These are phyloP conservation scores for Quercus phellos DNA, from an alignment of 331 rosid species.

Conservation along the genomic window DNA sequence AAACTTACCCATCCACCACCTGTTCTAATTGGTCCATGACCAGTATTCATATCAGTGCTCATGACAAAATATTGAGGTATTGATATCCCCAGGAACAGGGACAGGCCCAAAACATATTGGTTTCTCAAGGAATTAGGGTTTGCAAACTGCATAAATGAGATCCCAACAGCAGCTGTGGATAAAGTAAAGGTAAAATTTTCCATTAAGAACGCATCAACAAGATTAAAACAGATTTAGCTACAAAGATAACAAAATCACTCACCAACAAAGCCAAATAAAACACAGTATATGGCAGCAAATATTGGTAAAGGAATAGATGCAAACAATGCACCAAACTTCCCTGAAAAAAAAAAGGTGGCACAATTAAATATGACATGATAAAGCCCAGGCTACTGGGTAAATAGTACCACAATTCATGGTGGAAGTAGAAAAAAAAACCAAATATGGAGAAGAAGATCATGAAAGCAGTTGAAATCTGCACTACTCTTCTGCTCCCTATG, in stretches of 20 bases:
- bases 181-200: neutral
- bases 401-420: neutral
- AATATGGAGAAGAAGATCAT: conserved; percentile 93
- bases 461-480: conserved; percentile 81
- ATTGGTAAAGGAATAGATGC: conserved; percentile 92
- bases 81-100: conserved; percentile 79
- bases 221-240: neutral
- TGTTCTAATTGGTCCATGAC: conserved; percentile 63
- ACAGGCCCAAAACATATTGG: conserved; percentile 65
- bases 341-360: conserved; percentile 41
- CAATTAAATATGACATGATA: conserved; percentile 1
- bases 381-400: neutral
- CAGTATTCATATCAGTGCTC: conserved; percentile 49
- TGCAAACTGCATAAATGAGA: conserved; percentile 74
- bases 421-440: conserved; percentile 44
- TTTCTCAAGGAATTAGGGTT: conserved; percentile 80
- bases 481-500: conserved; percentile 95
- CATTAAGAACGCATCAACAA: neutral
- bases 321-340: conserved; percentile 90
- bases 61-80: conserved; percentile 76
- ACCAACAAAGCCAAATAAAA: conserved; percentile 81
- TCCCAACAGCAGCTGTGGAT: conserved; percentile 79
- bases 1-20: conserved; percentile 50
- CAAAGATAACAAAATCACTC: conserved; percentile 24
- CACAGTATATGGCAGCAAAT: conserved; percentile 85